phyloP scores from a whole-genome alignment of 2,329 filamentous ascomycete genomes.

The Cercospora sp. region DNA sequence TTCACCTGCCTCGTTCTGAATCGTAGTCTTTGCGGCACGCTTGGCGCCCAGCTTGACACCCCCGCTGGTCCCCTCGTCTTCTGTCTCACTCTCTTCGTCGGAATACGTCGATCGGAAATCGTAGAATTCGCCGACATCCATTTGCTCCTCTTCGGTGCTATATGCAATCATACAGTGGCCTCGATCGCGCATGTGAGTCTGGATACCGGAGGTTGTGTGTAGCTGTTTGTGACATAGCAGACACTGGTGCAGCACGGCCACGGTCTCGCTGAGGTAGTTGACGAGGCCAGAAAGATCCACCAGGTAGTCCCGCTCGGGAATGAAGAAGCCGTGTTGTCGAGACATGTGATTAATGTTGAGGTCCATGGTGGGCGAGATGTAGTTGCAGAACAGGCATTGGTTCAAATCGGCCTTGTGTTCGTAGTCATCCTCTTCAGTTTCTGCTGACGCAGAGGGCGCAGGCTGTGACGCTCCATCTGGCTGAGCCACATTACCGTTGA shows the following conservation, averaged over 20 bases:
- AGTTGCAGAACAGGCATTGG: slow-evolving; percentile 89
- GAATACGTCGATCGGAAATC: slow-evolving; percentile 96
- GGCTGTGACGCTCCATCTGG: slow-evolving; percentile 42
- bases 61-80: slow-evolving; percentile 49
- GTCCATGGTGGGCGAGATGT: slow-evolving; percentile 71
- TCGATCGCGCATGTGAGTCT: slow-evolving; percentile 97
- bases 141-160: slow-evolving; percentile 80
- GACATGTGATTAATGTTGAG: slow-evolving; percentile 87
- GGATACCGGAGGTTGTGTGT: slow-evolving; percentile 73
- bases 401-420: slow-evolving; percentile 45
- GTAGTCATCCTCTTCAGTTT: slow-evolving; percentile 33
- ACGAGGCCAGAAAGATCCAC: slow-evolving; percentile 80
- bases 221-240: slow-evolving; percentile 84
- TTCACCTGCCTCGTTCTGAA: slow-evolving; percentile 52
- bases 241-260: slow-evolving; percentile 79
- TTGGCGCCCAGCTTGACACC: slow-evolving; percentile 71
- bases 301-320: slow-evolving; percentile 84
- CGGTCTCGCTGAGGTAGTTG: slow-evolving; percentile 73
- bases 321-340: slow-evolving; percentile 90
- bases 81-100: slow-evolving; percentile 65
- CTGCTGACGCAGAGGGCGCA: slow-evolving; percentile 31
- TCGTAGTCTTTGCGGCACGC: slow-evolving; percentile 51
- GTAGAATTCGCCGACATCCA: slow-evolving; percentile 94
- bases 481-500: slow-evolving; percentile 40
- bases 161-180: slow-evolving; percentile 97